phyloP scores from a whole-genome alignment of 2,329 filamentous ascomycete species.

The Nannizzia gypsea region DNA sequence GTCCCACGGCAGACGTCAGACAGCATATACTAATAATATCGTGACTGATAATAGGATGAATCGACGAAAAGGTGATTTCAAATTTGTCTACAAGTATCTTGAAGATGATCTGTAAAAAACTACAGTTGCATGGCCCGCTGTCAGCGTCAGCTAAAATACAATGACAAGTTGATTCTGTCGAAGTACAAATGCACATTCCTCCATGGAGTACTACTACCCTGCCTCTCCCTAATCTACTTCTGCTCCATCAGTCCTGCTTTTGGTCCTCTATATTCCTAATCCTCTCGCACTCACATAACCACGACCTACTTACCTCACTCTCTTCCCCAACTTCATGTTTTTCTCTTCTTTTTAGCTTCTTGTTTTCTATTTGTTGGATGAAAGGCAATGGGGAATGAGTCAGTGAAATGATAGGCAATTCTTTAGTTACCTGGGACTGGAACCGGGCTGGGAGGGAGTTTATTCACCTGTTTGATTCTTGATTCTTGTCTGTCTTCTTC shows the following conservation, averaged over 20 bases:
- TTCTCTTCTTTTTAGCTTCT: neutral
- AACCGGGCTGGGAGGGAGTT: slow-evolving; percentile 1
- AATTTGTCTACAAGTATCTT: slow-evolving; percentile 94
- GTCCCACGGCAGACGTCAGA: neutral
- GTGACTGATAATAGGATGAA: slow-evolving; percentile 65
- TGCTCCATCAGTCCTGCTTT: neutral
- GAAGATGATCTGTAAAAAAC: slow-evolving; percentile 76
- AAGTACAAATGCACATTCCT: neutral
- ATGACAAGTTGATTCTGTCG: neutral
- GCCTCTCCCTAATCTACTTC: neutral
- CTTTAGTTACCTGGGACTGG: slow-evolving; percentile 1
- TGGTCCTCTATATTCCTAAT: too few species aligned
- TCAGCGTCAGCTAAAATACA: neutral
- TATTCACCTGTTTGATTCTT: neutral
- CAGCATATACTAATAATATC: neutral
- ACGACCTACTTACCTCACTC: too few species aligned
- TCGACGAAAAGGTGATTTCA: slow-evolving; percentile 91
- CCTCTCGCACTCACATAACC: too few species aligned
- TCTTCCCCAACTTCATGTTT: neutral
- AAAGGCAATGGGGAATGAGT: slow-evolving; percentile 4
- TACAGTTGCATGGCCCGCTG: neutral
- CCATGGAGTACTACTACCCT: neutral
- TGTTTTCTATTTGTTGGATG: slow-evolving; percentile 2
- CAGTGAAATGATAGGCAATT: slow-evolving; percentile 2
- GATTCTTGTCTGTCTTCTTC: neutral